Evolutionary conservation across 805 yeast genomes (phyloP).

Genomic region (Yarrowia keelungensis): DNA sequence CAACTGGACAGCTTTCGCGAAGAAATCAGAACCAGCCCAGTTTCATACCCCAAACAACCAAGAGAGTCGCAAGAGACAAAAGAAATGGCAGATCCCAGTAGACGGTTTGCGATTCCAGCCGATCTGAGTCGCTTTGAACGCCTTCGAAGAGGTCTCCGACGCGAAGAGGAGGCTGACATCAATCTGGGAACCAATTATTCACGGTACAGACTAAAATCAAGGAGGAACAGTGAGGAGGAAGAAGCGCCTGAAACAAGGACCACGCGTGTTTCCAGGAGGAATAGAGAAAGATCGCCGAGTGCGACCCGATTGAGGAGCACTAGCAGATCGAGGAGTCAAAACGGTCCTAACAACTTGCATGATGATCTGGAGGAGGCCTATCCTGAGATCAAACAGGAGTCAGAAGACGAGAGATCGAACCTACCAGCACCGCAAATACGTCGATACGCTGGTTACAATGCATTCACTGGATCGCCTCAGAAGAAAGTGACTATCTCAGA

Average conservation of each 20-base stretch:
- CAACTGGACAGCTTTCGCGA: conserved; percentile 18
- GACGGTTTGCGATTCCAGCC: conserved; percentile 14
- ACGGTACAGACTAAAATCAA: conserved; percentile 8
- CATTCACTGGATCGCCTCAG: conserved; percentile 17
- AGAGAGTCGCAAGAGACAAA: no score
- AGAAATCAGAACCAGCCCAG: conserved; percentile 21
- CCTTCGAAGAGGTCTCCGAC: conserved; percentile 13
- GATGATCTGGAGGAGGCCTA: not conserved
- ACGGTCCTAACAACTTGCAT: not conserved
- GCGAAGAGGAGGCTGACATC: conserved; percentile 20
- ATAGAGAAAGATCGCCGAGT: conserved; percentile 1
- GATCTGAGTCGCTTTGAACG: conserved; percentile 20
- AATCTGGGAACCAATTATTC: conserved; percentile 20
- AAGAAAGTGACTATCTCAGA: conserved; percentile 15
- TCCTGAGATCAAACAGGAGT: conserved; percentile 9
- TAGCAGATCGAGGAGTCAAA: not conserved
- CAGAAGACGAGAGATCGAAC: not conserved
- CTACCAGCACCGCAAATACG: conserved; percentile 1
- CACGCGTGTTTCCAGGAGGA: conserved; percentile 2
- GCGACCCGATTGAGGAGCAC: not conserved
- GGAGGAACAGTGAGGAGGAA: not conserved
- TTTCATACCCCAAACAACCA: conserved; percentile 18
- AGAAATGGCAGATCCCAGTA: conserved; percentile 5
- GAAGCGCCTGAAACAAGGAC: conserved; percentile 3
- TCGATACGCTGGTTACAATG: conserved; percentile 26